Conservation (phyloP, 106 monocot species). For the Acorus gramineus region DNA sequence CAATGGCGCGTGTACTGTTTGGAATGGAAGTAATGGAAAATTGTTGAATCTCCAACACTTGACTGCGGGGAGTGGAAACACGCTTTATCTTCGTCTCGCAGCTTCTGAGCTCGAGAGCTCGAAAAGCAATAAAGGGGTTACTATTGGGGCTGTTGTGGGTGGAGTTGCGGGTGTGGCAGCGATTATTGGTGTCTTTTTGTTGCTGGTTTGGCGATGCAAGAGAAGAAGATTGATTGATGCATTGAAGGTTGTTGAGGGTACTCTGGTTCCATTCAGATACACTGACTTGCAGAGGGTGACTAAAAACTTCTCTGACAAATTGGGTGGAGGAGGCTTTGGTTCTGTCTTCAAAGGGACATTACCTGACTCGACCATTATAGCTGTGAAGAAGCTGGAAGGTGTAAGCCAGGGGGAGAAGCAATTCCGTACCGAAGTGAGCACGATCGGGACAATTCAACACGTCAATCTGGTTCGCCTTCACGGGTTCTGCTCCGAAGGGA, state of each 20-base stretch:
- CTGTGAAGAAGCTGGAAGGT: slow-evolving; percentile 35
- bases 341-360: slow-evolving; percentile 30
- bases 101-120: slow-evolving; percentile 22
- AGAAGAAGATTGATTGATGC: not conserved
- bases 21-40: slow-evolving; percentile 25
- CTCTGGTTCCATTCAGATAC: slow-evolving; percentile 16
- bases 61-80: slow-evolving; percentile 5
- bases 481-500: slow-evolving; percentile 31
- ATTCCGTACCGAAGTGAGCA: slow-evolving; percentile 31
- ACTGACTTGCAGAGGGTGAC: slow-evolving; percentile 21
- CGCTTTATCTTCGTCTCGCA: slow-evolving; percentile 23
- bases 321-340: slow-evolving; percentile 31
- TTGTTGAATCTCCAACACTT: slow-evolving; percentile 17
- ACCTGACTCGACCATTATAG: slow-evolving; percentile 12
- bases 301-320: slow-evolving; percentile 34
- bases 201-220: slow-evolving; percentile 2
- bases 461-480: slow-evolving; percentile 31
- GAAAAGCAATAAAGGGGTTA: not conserved
- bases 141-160: not conserved
- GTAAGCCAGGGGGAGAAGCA: slow-evolving; percentile 38
- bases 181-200: not conserved
- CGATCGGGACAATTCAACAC: slow-evolving; percentile 29
- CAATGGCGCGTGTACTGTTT: slow-evolving; percentile 16
- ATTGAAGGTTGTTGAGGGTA: slow-evolving; percentile 2
- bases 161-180: not conserved